Evolutionary conservation across 495 filamentous ascomycete genomes (phyloP), one percentile per base, ranked within the genome.

Genomic region (Aspergillus nidulans): DNA sequence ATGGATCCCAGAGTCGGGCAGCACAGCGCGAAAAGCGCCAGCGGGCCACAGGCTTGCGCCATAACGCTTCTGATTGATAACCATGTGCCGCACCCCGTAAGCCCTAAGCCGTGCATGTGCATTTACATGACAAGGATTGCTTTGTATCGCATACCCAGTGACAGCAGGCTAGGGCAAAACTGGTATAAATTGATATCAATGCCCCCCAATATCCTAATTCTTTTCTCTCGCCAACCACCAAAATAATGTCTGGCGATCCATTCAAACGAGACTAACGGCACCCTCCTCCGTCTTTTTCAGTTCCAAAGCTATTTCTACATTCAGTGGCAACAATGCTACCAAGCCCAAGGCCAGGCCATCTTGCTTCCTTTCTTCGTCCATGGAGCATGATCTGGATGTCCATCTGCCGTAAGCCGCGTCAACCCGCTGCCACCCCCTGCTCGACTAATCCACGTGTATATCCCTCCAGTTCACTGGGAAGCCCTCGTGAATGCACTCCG

Each of bases 321-420:
- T 19, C 21, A 0, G 18, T 48, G 30, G 43, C 43, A 40, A n/a
- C 15, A 23, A 56, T 56, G 53, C 36, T 45, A 12, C 15, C 30
- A 13, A 6, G 8, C 24, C 52, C 46, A 19, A 44, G 55, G 46
- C 36, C 36, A 1, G 36, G 39, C 43, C 62, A 59, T 15, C 41
- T 64, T 50, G 20, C 40, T 47, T 52, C 53, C 47, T 26, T 64
- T 43, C 20, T 57, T 12, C 59, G 62, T 53, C 53, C 46, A 53
- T 62, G 7, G 16, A 46, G 32, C 16, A 15, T 65, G 51, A 58
- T 65, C 42, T 65, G 59, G 63, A 47, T 62, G 4, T 65, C 63
- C 28, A 54, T 65, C 20, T 52, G 57, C 43, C 19, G 57, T 63
- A 43, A 38, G 54, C 34, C 45, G 39, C 47, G 9, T 39, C 23